phyloP scores from a whole-genome alignment of 108 stramenopile species.

The Skeletonema tropicum region DNA sequence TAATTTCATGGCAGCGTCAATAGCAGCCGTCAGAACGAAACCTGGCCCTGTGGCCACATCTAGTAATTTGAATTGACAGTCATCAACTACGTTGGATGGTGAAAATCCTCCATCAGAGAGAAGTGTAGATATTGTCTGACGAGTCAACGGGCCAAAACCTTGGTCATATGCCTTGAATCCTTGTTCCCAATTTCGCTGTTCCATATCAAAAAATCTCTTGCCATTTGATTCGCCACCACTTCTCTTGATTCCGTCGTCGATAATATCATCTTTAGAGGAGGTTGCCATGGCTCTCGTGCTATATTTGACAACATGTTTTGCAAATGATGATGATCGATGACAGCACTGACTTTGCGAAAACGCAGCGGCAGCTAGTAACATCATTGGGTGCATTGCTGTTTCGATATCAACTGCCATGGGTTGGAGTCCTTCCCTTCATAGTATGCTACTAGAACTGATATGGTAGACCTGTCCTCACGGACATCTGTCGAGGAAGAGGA shows the following conservation, averaged over 20 bases:
- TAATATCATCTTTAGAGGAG: not conserved
- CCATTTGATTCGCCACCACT: not conserved
- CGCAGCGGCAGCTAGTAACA: not conserved
- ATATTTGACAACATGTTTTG: not conserved
- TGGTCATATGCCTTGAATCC: constrained; percentile 42
- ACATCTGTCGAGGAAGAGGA: too few relatives aligned
- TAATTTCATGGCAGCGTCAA: constrained; percentile 11
- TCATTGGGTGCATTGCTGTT: not conserved
- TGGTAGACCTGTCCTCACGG: too few relatives aligned
- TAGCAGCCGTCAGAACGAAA: constrained; percentile 41
- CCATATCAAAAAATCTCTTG: constrained; percentile 43
- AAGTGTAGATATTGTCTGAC: constrained; percentile 44
- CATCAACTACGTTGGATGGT: constrained; percentile 11
- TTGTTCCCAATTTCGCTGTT: constrained; percentile 49
- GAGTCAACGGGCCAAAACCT: constrained; percentile 50
- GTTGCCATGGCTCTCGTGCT: not conserved
- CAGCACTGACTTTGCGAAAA: not conserved
- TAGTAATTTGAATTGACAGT: constrained; percentile 22
- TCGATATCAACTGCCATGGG: not conserved
- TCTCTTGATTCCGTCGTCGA: constrained; percentile 10
- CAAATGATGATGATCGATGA: not conserved
- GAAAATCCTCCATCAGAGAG: constrained; percentile 40
- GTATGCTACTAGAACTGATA: too few relatives aligned
- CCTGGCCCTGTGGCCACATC: constrained; percentile 56
- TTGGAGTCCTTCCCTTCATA: not conserved